Percentiles rank a stretch among this genome's conserved stretches.
Evolutionary conservation across 2,329 filamentous ascomycete genomes (phyloP).

Genomic region (Botrytis paeoniae): DNA sequence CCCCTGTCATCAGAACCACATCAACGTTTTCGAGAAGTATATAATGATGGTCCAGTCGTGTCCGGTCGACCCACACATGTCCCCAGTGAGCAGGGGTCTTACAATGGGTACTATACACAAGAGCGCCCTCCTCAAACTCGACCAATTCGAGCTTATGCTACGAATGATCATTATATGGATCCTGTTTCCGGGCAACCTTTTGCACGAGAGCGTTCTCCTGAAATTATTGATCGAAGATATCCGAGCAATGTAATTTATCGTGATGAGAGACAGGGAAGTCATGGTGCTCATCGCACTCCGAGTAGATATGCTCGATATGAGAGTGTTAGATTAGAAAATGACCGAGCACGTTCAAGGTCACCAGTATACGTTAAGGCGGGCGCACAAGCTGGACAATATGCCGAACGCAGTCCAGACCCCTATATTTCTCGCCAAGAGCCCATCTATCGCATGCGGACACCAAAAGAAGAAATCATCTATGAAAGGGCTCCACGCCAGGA

Average conservation of each 20-base stretch:
- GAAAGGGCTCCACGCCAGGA: conserved; percentile 37
- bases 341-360: conserved; percentile 38
- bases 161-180: conserved; percentile 32
- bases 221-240: conserved; percentile 37
- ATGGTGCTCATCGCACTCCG: conserved; percentile 32
- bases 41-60: conserved; percentile 23
- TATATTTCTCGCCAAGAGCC: conserved; percentile 32
- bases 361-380: conserved; percentile 38
- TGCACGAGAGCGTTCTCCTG: conserved; percentile 34
- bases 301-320: conserved; percentile 39
- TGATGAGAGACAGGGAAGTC: conserved; percentile 36
- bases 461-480: conserved; percentile 35
- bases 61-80: conserved; percentile 21
- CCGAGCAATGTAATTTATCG: conserved; percentile 38
- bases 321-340: conserved; percentile 37
- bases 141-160: conserved; percentile 28
- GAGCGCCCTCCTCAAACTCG: conserved; percentile 26
- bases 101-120: conserved; percentile 26
- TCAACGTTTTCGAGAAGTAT: conserved; percentile 23
- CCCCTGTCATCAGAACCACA: conserved; percentile 25
- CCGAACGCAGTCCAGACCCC: conserved; percentile 36
- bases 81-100: conserved; percentile 17
- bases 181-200: conserved; percentile 24
- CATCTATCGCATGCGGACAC: conserved; percentile 36
- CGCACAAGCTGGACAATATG: conserved; percentile 34